Percentiles rank a stretch among this genome's conserved stretches.
Conservation (phyloP, 2,329 filamentous ascomycete genomes). For the Ophiostoma sp. region DNA sequence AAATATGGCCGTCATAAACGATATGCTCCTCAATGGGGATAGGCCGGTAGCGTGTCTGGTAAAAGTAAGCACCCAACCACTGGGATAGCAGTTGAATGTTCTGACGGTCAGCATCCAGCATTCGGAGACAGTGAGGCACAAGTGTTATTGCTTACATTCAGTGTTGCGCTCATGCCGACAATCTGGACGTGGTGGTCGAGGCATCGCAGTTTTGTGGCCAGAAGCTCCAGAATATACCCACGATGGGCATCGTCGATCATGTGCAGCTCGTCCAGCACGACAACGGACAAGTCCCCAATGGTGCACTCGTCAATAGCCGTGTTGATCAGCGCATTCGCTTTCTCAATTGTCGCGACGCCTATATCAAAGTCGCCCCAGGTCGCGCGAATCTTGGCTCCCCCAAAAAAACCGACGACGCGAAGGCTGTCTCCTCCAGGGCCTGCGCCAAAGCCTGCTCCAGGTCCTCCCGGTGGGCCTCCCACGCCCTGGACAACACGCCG, state of each 20-base stretch:
- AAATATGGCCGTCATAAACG: constrained; percentile 64
- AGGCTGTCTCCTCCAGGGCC: constrained; percentile 42
- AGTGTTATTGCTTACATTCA: constrained; percentile 51
- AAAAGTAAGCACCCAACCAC: constrained; percentile 67
- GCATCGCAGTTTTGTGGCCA: constrained; percentile 67
- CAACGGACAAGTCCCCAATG: constrained; percentile 57
- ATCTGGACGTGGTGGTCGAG: constrained; percentile 64
- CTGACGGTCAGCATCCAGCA: constrained; percentile 29
- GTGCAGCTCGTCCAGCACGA: constrained; percentile 74
- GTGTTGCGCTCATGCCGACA: constrained; percentile 73
- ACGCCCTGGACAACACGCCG: constrained; percentile 60
- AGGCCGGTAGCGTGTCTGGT: constrained; percentile 66
- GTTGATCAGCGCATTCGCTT: constrained; percentile 72
- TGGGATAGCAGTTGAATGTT: constrained; percentile 63
- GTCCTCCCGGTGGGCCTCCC: constrained; percentile 26
- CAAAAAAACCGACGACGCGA: constrained; percentile 67
- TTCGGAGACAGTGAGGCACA: neutral
- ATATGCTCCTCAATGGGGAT: constrained; percentile 71
- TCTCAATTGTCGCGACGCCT: constrained; percentile 74
- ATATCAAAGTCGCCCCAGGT: constrained; percentile 72
- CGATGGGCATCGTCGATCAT: constrained; percentile 74
- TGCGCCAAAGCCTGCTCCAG: neutral
- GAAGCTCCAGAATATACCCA: constrained; percentile 68
- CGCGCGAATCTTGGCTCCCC: constrained; percentile 61
- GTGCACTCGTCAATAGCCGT: constrained; percentile 65